Evolutionary conservation across 192 early-diverging fungal species (phyloP).

Genomic region (Coemansia sp.): DNA sequence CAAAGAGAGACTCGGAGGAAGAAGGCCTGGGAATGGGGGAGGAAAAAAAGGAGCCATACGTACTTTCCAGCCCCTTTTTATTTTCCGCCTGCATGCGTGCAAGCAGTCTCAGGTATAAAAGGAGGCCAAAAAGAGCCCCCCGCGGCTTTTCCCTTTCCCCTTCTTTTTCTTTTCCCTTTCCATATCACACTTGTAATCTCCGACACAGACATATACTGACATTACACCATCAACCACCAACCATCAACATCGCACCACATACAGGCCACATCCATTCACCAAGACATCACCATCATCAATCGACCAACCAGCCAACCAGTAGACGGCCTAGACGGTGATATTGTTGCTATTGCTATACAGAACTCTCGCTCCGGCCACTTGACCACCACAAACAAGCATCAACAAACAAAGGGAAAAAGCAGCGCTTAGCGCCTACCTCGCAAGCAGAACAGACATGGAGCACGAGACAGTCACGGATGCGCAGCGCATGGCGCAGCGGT

Average conservation of each 20-base stretch:
- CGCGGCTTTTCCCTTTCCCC: not conserved
- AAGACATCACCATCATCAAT: too few species aligned
- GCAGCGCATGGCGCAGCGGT: constrained; percentile 40
- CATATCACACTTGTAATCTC: too few species aligned
- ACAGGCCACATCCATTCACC: too few species aligned
- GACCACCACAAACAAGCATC: not conserved
- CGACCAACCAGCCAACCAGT: too few species aligned
- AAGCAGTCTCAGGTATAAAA: constrained; percentile 25
- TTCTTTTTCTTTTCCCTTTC: not conserved
- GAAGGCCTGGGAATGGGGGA: too few species aligned
- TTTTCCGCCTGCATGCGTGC: not conserved
- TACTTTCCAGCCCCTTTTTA: not conserved
- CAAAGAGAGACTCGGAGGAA: too few species aligned
- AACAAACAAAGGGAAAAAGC: not conserved
- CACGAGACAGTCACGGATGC: constrained; percentile 20
- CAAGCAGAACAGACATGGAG: not conserved
- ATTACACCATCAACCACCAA: too few species aligned
- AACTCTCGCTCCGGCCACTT: not conserved
- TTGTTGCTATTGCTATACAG: too few species aligned
- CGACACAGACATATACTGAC: too few species aligned
- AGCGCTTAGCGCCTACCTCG: too few species aligned
- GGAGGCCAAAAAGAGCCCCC: constrained; percentile 9
- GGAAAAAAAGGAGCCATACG: not conserved
- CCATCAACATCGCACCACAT: too few species aligned
- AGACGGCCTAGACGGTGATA: not conserved